phyloP scores from a whole-genome alignment of 192 early-diverging fungal genomes.

The Cetraspora pellucida region DNA sequence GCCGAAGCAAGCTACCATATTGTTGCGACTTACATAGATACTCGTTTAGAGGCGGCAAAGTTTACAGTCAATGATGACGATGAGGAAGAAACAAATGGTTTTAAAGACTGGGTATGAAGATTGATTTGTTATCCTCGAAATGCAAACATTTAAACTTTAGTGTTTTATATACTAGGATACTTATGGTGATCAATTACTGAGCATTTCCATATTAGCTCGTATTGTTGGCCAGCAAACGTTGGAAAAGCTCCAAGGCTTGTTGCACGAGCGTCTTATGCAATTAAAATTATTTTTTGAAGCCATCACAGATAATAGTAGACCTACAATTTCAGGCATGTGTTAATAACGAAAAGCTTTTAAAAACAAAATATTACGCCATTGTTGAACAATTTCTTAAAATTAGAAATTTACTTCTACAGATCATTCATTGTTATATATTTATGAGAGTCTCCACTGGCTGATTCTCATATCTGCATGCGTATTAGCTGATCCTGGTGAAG shows the following conservation, averaged over 20 bases:
- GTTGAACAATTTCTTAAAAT: no score
- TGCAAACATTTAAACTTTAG: not conserved
- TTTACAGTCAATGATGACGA: conserved; percentile 42
- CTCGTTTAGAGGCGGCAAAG: conserved; percentile 61
- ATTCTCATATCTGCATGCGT: conserved; percentile 67
- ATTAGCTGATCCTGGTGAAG: conserved; percentile 66
- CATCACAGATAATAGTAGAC: conserved; percentile 1
- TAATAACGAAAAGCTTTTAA: no score
- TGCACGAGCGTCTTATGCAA: conserved; percentile 53
- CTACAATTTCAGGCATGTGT: not conserved
- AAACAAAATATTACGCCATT: no score
- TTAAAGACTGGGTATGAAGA: conserved; percentile 58
- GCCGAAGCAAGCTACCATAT: conserved; percentile 48
- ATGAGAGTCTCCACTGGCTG: conserved; percentile 78
- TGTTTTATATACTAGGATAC: conserved; percentile 48
- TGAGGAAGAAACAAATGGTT: conserved; percentile 57
- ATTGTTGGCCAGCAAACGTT: conserved; percentile 57
- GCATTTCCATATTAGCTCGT: conserved; percentile 65
- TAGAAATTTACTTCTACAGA: not conserved
- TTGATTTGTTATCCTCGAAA: not conserved
- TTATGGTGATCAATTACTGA: conserved; percentile 72
- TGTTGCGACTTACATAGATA: conserved; percentile 64
- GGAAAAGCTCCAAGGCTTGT: conserved; percentile 48
- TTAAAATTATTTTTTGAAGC: conserved; percentile 53
- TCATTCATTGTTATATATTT: conserved; percentile 37